Base-by-base conservation (phyloP, 306 rosid species). In the Fragaria nilgerrensis region DNA sequence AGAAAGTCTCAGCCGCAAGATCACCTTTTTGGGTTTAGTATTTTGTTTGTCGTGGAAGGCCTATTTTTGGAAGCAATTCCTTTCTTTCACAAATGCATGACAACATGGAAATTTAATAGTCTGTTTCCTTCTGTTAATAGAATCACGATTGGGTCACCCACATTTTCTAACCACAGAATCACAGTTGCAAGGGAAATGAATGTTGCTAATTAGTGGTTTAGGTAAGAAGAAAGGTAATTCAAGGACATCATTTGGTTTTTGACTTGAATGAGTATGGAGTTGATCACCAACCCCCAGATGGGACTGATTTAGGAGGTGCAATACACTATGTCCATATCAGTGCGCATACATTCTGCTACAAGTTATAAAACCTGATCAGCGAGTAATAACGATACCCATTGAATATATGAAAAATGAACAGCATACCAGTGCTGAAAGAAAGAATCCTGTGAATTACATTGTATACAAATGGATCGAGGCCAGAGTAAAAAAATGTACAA, bases 51-150 rank as follows among this genome's bases (percentile, higher is more conserved):
- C 72, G 80, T 78, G 80, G 86, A 84, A 85, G 86, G 90, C 85
- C 90, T 89, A 32, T 84, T n/a, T 73, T 53, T 41, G 86, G 86
- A 94, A 92, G 91, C 79, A 81, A 90, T 94, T 77, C 98, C 85
- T 92, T 89, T 78, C 91, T 83, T 86, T 83, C 75, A 73, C 74
- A 78, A 72, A 82, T 82, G 52, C 77, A 74, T 78, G 55, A 68
- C 87, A 81, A 8, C 29, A 52, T 84, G 75, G 74, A 89, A 78
- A 79, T 75, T 25, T 64, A 45, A 64, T 55, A 62, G 78, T 47
- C 50, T 49, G 66, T 47, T 70, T 63, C 70, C 25, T 19, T 11
- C 0, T 4, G 23, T 66, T 41, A 74, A 55, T 14, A 1, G 37
- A 73, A 87, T 77, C 79, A 69, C 86, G 56, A 48, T 79, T 13